phyloP scores from a whole-genome alignment of 2,329 filamentous ascomycete genomes.

The Raffaelea deltoideospora region DNA sequence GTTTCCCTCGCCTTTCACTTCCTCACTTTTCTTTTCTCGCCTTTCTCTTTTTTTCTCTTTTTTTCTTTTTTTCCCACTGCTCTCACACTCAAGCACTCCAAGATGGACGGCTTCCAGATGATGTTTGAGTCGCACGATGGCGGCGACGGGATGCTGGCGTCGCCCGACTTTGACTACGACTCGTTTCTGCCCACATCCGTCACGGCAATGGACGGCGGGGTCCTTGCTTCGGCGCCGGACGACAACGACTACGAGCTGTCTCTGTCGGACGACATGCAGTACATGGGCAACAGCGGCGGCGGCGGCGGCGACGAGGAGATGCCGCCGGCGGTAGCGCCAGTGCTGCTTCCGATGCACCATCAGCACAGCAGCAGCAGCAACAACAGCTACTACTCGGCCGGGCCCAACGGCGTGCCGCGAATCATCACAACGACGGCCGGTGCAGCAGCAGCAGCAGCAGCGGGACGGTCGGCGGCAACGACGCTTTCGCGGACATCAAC shows the following conservation, averaged over 20 bases:
- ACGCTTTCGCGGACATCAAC: not conserved
- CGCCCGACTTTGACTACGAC: not conserved
- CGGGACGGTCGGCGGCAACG: no score
- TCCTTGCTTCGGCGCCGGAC: no score
- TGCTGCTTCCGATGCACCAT: not conserved
- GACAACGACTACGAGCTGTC: no score
- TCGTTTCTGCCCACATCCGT: not conserved
- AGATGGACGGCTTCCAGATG: not conserved
- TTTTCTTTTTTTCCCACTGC: not conserved
- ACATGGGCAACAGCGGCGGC: no score
- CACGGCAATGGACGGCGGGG: no score
- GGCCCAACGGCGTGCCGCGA: not conserved
- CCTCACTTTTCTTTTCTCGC: not conserved
- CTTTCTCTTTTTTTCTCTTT: not conserved
- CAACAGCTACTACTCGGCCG: not conserved
- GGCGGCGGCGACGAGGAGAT: no score
- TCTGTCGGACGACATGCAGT: no score
- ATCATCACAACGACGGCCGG: not conserved
- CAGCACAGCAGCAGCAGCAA: no score
- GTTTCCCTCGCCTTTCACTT: not conserved
- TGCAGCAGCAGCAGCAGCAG: no score
- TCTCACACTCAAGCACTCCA: not conserved
- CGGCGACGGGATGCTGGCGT: no score
- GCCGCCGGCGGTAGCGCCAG: no score
- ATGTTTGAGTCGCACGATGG: not conserved